Percentiles rank a stretch among this genome's conserved stretches.
Evolutionary conservation across 331 rosid genomes (phyloP).

Genomic region (Spiraea crenata): DNA sequence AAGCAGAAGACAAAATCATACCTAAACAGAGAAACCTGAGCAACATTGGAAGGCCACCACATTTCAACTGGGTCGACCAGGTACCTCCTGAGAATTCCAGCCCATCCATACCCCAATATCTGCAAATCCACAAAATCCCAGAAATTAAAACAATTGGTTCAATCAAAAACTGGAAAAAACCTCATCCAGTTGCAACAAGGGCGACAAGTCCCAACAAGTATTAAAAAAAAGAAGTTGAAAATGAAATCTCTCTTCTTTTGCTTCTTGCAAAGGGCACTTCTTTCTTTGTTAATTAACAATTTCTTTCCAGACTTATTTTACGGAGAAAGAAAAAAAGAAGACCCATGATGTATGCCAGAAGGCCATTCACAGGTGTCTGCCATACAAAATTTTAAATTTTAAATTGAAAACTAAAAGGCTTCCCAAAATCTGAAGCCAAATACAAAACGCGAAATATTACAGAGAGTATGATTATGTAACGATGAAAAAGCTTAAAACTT

Average conservation of each 20-base stretch:
- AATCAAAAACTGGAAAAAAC: background rate
- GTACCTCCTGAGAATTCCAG: slow-evolving; percentile 90
- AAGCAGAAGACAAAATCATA: slow-evolving; percentile 26
- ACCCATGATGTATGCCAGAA: background rate
- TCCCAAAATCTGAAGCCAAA: background rate
- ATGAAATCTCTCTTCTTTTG: no score
- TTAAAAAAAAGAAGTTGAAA: no score
- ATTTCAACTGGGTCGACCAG: slow-evolving; percentile 95
- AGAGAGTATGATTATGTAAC: no score
- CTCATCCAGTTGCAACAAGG: background rate
- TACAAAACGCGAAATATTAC: background rate
- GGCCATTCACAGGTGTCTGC: background rate
- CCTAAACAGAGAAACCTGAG: slow-evolving; percentile 99
- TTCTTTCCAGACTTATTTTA: no score
- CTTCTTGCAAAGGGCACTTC: background rate
- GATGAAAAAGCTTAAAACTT: no score
- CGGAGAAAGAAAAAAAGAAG: no score
- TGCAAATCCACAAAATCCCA: slow-evolving; percentile 29
- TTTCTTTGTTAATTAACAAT: background rate
- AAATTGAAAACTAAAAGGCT: no score
- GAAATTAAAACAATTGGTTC: background rate
- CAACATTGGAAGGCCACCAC: slow-evolving; percentile 99
- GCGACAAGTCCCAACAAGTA: background rate
- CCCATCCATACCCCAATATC: slow-evolving; percentile 99
- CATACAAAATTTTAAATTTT: background rate